These are phyloP conservation scores for Nakazawaea populi DNA, from an alignment of 805 yeast genomes.

Conservation along the genomic window DNA sequence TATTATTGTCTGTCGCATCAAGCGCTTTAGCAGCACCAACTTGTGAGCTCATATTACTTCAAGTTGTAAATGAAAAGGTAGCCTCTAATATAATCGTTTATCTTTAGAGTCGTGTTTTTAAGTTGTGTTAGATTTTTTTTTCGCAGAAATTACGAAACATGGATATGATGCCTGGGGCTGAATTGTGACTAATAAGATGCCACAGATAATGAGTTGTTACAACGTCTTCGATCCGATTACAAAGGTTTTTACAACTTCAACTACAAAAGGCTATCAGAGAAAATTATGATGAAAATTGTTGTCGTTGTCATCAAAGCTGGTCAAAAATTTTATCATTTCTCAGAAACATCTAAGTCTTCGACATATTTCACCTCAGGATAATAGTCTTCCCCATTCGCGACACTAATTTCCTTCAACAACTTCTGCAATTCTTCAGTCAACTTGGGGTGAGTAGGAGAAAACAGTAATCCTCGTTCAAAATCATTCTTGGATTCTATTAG, in stretches of 20 bases:
- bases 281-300: no score
- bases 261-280: no score
- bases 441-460: slow-evolving; percentile 47
- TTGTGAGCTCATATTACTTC: neutral
- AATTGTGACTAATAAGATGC: no score
- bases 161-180: no score
- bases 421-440: slow-evolving; percentile 41
- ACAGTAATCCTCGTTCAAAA: slow-evolving; percentile 69
- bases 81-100: no score
- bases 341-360: neutral
- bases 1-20: neutral
- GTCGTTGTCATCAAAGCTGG: neutral
- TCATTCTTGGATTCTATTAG: slow-evolving; percentile 57
- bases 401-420: slow-evolving; percentile 41
- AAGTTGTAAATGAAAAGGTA: no score
- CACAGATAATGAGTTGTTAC: no score
- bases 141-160: no score
- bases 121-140: neutral
- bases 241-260: no score
- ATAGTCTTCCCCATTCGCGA: slow-evolving; percentile 51
- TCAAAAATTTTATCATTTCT: neutral
- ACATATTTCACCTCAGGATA: slow-evolving; percentile 2
- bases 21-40: neutral
- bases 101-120: neutral
- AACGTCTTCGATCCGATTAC: no score